phyloP scores from a whole-genome alignment of 345 rosid genomes.

The Eucalyptus erythrocorys region DNA sequence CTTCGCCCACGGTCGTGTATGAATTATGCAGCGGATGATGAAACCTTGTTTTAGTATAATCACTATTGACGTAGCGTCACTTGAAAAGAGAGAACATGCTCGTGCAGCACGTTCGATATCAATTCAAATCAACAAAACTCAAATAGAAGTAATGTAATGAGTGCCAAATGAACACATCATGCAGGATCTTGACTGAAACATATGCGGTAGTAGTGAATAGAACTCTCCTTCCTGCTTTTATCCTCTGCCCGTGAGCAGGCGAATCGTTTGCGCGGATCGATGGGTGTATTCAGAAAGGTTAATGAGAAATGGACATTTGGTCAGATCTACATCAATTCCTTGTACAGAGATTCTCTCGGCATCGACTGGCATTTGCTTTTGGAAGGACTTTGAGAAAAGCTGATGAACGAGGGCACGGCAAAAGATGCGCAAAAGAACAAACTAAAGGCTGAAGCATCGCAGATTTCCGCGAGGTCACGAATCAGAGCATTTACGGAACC shows the following conservation, averaged over 20 bases:
- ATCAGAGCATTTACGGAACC: not conserved
- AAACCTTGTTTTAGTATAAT: not conserved
- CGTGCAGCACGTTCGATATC: not conserved
- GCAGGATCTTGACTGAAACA: not conserved
- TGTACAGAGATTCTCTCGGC: not conserved
- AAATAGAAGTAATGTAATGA: not conserved
- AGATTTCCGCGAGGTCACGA: not conserved
- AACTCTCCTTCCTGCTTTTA: not conserved
- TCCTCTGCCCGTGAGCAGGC: not conserved
- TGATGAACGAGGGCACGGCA: not conserved
- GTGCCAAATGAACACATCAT: not conserved
- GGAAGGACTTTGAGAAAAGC: not conserved
- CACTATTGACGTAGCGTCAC: not conserved
- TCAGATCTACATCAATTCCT: not conserved
- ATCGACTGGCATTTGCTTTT: not conserved
- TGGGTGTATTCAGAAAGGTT: not conserved
- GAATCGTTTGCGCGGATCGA: not conserved
- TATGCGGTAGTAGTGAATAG: not conserved
- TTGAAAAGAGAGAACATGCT: not conserved
- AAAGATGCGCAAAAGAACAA: not conserved
- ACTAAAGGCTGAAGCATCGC: not conserved
- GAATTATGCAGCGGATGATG: not conserved
- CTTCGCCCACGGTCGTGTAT: not conserved
- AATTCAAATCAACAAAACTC: not conserved
- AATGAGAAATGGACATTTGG: not conserved